Percentiles rank a stretch among this genome's conserved stretches.
These are phyloP conservation scores for Chalciporus sp. DNA, from an alignment of 1,284 basidiomycete genomes.

Conservation along the genomic window DNA sequence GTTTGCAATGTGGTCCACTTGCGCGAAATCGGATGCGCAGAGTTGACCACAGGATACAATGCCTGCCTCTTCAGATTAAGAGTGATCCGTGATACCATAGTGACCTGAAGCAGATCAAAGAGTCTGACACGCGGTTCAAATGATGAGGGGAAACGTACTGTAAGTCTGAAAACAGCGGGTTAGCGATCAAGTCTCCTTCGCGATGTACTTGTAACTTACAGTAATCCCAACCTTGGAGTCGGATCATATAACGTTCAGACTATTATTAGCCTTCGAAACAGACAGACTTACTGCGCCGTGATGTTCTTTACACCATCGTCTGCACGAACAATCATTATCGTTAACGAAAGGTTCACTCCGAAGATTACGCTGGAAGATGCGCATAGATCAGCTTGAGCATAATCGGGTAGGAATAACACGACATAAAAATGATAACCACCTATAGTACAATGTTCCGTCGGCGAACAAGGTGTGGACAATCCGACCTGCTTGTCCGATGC, in stretches of 20 bases:
- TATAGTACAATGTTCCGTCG: conserved; percentile 50
- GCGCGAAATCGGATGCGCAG: neutral
- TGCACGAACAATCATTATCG: conserved; percentile 46
- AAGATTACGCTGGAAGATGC: conserved; percentile 42
- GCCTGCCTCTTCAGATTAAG: conserved; percentile 38
- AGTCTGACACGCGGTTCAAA: neutral
- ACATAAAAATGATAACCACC: conserved; percentile 27
- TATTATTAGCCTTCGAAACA: neutral
- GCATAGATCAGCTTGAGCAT: conserved; percentile 1
- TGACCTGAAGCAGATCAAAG: conserved; percentile 31
- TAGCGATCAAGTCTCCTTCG: neutral
- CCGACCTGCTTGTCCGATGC: conserved; percentile 28
- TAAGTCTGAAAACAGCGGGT: conserved; percentile 27
- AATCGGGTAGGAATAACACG: neutral
- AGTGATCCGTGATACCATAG: conserved; percentile 52
- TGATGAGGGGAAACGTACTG: conserved; percentile 22
- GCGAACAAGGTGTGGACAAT: conserved; percentile 39
- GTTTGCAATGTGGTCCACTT: neutral
- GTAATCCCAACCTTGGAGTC: conserved; percentile 41
- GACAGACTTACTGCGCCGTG: conserved; percentile 44
- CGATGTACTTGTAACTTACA: conserved; percentile 37
- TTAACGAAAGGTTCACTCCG: conserved; percentile 44
- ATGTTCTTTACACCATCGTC: conserved; percentile 44
- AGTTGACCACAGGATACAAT: neutral
- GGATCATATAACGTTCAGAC: neutral